Percentiles rank a stretch among this genome's conserved stretches.
phyloP scores from a whole-genome alignment of 192 early-diverging fungal genomes.

The Podila epicladia region DNA sequence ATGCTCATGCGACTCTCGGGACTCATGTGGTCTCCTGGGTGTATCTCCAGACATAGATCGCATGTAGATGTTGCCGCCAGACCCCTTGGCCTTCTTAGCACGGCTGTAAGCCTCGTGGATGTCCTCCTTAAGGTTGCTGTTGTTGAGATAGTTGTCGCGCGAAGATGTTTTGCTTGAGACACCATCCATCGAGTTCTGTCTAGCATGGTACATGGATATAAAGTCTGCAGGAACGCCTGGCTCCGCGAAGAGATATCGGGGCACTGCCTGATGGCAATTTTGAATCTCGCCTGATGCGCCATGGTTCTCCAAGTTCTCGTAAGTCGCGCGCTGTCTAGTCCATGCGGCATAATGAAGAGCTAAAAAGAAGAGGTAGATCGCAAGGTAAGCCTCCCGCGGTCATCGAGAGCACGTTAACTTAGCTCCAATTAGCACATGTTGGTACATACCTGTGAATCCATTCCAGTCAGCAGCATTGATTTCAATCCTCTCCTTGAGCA shows the following conservation, averaged over 20 bases:
- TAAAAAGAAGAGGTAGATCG: not conserved
- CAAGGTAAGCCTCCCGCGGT: not conserved
- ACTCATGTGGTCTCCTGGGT: conserved; percentile 9
- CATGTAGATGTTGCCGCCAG: conserved; percentile 33
- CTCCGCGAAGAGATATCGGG: conserved; percentile 31
- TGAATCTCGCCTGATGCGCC: conserved; percentile 18
- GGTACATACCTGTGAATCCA: conserved; percentile 43
- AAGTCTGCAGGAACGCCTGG: conserved; percentile 7
- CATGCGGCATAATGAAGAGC: conserved; percentile 48
- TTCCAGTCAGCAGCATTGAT: conserved; percentile 48
- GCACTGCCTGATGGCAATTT: conserved; percentile 37
- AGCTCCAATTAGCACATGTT: not conserved
- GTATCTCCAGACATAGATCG: conserved; percentile 27
- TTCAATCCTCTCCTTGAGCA: conserved; percentile 41
- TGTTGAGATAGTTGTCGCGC: conserved; percentile 2
- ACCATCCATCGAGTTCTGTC: conserved; percentile 6
- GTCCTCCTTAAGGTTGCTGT: conserved; percentile 38
- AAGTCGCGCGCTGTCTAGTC: conserved; percentile 21
- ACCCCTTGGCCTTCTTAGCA: conserved; percentile 24
- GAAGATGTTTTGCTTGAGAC: conserved; percentile 1
- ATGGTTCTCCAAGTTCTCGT: conserved; percentile 25
- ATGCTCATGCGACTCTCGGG: conserved; percentile 6
- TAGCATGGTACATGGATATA: conserved; percentile 32
- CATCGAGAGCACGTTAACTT: not conserved
- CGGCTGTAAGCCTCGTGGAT: conserved; percentile 35